Base-by-base conservation (phyloP, 805 yeast genomes). In the Saccharomycopsis schoenii region DNA sequence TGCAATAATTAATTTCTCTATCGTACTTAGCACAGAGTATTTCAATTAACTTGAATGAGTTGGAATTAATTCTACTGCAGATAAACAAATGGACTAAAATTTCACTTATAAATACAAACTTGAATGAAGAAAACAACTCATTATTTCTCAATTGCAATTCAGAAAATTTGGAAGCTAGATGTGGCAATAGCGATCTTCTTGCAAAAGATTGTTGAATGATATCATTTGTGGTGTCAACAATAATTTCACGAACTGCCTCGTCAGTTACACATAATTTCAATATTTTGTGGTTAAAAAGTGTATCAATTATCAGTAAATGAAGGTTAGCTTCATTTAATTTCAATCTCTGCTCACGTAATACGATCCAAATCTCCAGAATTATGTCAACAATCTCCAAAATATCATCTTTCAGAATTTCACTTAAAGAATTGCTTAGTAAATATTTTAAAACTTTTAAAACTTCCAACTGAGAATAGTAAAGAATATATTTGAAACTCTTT, bases 181-280 rank as follows among this genome's bases (percentile, higher is more conserved):
- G 66, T 0, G 96, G 92, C 25, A 89, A 71, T 8, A 91, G 72
- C 1, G 87, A 78, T 65, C 96, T 81, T 70, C 96, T 80, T 0
- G 88, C 84, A 59, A 69, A 76, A 0, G 89, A 73, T 55, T 80
- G 77, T 1, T 67, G 65, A 36, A 85, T 73, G 19, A 62, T 52
- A 29, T 24, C 40, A 15, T 55, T 36, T 19, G 39, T 15, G 34
- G 24, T 14, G 8, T 25, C 52, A 4, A 17, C 15, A 11, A 61
- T 58, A 1, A 36, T 15, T n/a, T 57, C 57, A 34, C 51, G 34
- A 21, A 24, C 51, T 6, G 15, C 14, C 15, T 40, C 14, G 11
- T 25, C 17, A 11, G 14, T 29, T n/a, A 17, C 12, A 21, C 58
- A 63, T 10, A 21, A 19, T 14, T 56, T 36, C 51, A 88, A 64